Percentiles rank a stretch among this genome's conserved stretches.
Evolutionary conservation across 2,329 filamentous ascomycete genomes (phyloP).

Genomic region (Periconia sp.): DNA sequence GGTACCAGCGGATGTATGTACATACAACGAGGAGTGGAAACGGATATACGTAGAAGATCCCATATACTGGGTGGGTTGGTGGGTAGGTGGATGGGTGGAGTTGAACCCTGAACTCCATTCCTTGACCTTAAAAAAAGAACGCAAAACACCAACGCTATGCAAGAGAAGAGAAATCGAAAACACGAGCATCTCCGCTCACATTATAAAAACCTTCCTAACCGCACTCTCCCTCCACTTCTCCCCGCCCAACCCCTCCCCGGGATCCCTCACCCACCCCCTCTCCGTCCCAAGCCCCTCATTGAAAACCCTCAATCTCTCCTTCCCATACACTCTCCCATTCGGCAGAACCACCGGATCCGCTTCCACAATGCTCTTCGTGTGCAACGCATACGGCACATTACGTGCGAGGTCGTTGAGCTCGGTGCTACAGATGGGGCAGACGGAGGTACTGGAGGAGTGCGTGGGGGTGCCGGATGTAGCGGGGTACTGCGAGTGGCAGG

Average conservation of each 20-base stretch:
- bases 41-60: no score
- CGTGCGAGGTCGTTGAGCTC: conserved; percentile 91
- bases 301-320: conserved; percentile 71
- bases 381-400: conserved; percentile 89
- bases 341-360: conserved; percentile 83
- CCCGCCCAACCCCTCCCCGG: conserved; percentile 63
- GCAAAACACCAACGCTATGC: conserved; percentile 6
- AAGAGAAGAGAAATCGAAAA: conserved; percentile 3
- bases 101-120: not conserved
- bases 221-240: conserved; percentile 51
- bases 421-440: conserved; percentile 94
- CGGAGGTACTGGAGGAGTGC: conserved; percentile 64
- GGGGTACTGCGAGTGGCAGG: conserved; percentile 74
- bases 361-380: conserved; percentile 91
- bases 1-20: no score
- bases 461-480: conserved; percentile 56
- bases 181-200: conserved; percentile 48
- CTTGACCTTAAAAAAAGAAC: not conserved
- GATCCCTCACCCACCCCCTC: conserved; percentile 71
- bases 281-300: conserved; percentile 76
- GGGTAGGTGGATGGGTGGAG: no score
- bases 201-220: conserved; percentile 89
- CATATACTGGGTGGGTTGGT: no score
- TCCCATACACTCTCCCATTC: conserved; percentile 83
- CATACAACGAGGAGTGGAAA: no score